These are phyloP conservation scores for Arctostaphylos glauca DNA, from an alignment of 148 eudicot genomes.

Conservation along the genomic window DNA sequence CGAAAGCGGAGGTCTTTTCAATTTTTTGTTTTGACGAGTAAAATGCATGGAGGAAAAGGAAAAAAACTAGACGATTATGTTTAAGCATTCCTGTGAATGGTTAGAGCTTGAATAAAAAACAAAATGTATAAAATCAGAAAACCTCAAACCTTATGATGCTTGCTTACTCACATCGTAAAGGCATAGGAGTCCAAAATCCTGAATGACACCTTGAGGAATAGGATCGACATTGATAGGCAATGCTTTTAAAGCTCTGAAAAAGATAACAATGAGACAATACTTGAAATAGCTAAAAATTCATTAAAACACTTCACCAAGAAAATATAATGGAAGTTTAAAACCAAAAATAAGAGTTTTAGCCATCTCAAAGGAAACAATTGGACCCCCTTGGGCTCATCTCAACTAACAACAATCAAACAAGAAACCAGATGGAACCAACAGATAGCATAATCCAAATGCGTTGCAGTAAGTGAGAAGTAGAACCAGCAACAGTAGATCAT, in stretches of 20 bases:
- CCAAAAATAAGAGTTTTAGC: background rate
- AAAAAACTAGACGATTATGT: no score
- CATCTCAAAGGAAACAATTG: background rate
- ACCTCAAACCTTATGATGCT: background rate
- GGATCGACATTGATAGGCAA: constrained; percentile 71
- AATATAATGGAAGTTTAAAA: background rate
- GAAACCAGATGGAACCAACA: constrained; percentile 9
- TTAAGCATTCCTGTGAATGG: background rate
- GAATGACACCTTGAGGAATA: constrained; percentile 64
- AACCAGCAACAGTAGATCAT: background rate
- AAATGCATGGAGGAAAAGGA: constrained; percentile 1
- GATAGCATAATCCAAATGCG: background rate
- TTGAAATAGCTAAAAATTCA: constrained; percentile 2
- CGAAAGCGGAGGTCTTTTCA: background rate
- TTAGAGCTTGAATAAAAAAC: constrained; percentile 2
- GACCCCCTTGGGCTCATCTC: background rate
- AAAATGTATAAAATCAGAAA: constrained; percentile 13
- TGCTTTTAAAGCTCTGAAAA: constrained; percentile 60
- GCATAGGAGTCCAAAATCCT: constrained; percentile 58
- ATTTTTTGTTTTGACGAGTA: background rate
- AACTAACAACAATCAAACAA: constrained; percentile 13
- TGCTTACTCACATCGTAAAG: constrained; percentile 73
- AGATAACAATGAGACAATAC: constrained; percentile 13
- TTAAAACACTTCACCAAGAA: background rate
- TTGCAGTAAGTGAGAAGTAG: background rate